A percentile compares a stretch with the other conserved stretches of the same genome.
phyloP scores from a whole-genome alignment of 495 filamentous ascomycete genomes.

The Chaetomium fimeti region DNA sequence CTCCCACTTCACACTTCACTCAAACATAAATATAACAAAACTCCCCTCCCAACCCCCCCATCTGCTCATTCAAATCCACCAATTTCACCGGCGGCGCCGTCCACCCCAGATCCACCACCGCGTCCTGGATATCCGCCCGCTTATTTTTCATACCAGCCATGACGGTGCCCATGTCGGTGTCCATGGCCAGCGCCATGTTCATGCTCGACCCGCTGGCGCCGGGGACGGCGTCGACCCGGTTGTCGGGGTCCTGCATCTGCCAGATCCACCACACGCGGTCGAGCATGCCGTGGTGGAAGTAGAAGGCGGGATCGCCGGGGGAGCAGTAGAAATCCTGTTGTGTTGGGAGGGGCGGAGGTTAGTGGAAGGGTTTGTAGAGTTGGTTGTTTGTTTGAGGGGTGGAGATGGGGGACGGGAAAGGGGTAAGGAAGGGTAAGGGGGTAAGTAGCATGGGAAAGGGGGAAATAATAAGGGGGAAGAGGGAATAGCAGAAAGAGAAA shows the following conservation, averaged over 20 bases:
- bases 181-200: slow-evolving; percentile 7
- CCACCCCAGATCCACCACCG: slow-evolving; percentile 37
- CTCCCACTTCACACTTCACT: not conserved
- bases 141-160: slow-evolving; percentile 17
- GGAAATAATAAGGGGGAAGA: not conserved
- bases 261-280: slow-evolving; percentile 71
- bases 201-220: slow-evolving; percentile 1
- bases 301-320: slow-evolving; percentile 67
- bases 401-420: no score
- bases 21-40: slow-evolving; percentile 41
- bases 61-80: slow-evolving; percentile 28
- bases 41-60: slow-evolving; percentile 33
- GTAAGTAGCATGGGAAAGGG: no score
- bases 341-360: not conserved
- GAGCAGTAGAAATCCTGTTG: slow-evolving; percentile 56
- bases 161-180: not conserved
- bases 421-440: no score
- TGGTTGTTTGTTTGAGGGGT: no score
- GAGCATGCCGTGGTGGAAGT: slow-evolving; percentile 65
- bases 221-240: slow-evolving; percentile 31
- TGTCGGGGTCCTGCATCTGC: slow-evolving; percentile 52
- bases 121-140: slow-evolving; percentile 11
- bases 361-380: not conserved
- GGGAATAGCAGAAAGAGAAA: not conserved
- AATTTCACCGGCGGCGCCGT: slow-evolving; percentile 34